Evolutionary conservation across 2,329 filamentous ascomycete species (phyloP).

Genomic region (Xylaria sp.): DNA sequence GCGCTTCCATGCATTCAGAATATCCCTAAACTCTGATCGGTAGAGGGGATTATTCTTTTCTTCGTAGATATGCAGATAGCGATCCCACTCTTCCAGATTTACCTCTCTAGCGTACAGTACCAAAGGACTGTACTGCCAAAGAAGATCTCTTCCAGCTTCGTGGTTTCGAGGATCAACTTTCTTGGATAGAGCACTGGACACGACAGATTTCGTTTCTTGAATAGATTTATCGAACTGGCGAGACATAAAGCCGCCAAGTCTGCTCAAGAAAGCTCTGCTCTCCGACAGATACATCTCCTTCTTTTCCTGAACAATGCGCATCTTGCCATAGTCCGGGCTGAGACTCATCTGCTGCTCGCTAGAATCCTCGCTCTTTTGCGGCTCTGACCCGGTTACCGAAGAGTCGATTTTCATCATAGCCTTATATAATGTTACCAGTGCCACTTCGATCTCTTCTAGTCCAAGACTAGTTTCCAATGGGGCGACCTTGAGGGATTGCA

Average conservation of each 20-base stretch:
- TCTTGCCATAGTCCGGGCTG: slow-evolving; percentile 73
- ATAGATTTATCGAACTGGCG: slow-evolving; percentile 73
- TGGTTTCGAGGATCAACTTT: slow-evolving; percentile 69
- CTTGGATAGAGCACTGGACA: slow-evolving; percentile 55
- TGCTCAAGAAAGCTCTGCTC: slow-evolving; percentile 68
- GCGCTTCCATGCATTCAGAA: slow-evolving; percentile 72
- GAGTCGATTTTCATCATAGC: slow-evolving; percentile 94
- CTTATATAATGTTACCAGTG: slow-evolving; percentile 78
- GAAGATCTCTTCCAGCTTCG: slow-evolving; percentile 61
- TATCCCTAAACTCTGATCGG: slow-evolving; percentile 73
- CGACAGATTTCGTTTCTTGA: slow-evolving; percentile 59
- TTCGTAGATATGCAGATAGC: slow-evolving; percentile 74
- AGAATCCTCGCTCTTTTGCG: slow-evolving; percentile 44
- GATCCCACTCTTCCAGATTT: slow-evolving; percentile 75
- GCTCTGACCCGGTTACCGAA: slow-evolving; percentile 54
- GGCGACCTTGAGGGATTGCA: slow-evolving; percentile 67
- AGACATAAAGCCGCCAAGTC: slow-evolving; percentile 76
- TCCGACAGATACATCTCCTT: slow-evolving; percentile 81
- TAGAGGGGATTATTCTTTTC: slow-evolving; percentile 71
- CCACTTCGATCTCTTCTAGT: slow-evolving; percentile 69
- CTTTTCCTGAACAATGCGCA: slow-evolving; percentile 93
- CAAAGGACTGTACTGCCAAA: slow-evolving; percentile 86
- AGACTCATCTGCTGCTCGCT: slow-evolving; percentile 48
- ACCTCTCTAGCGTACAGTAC: slow-evolving; percentile 85
- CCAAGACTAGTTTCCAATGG: slow-evolving; percentile 67